Base-by-base conservation (phyloP, 2,329 filamentous ascomycete genomes). In the Fusarium fujikuroi region DNA sequence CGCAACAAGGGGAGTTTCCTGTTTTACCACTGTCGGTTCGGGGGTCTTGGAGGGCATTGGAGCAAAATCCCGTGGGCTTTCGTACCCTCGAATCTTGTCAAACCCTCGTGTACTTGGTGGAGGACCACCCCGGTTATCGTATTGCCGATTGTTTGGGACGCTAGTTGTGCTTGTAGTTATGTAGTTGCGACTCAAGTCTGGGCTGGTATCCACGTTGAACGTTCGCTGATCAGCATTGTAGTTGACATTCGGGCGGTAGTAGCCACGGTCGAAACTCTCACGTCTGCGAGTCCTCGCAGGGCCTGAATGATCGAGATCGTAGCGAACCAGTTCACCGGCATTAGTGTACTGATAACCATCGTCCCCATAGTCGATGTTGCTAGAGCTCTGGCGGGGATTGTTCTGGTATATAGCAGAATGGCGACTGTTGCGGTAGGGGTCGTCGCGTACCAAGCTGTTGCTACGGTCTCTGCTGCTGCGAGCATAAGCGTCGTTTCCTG, bases 101-200 rank as follows among this genome's bases (percentile, higher is more conserved):
- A 94, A 90, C 1, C 91, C 92, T 74, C 92, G 86, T 7, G 90
- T 93, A 9, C 91, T 89, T 9, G 91, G 91, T 15, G 93, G 92
- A 5, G 92, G 92, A 0, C 87, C 86, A 37, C 87, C 80, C 30
- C 82, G 77, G 46, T 73, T 78, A 19, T 87, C 85, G 65, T 84
- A 83, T 11, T 78, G 78, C 9, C 81, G 80, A 66, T 70, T 79
- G 21, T 74, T 76, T 9, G 72, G 58, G 19, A 72, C 66, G 49
- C 63, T 67, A 8, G 62, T 70, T 53, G 74, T 58, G 53, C 62
- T 74, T 54, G 77, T 80, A 37, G 73, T 75, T 57, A 83, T 84
- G 67, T 85, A 86, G 34, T 81, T 81, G 25, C 85, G 85, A 58
- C 78, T 80, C 25, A 85, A 70, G 61, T 89, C 87, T 30, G 79